Evolutionary conservation across 2,329 filamentous ascomycete genomes (phyloP), one percentile per base, ranked within the genome.

Genomic region (Paraconiothyrium sp.): DNA sequence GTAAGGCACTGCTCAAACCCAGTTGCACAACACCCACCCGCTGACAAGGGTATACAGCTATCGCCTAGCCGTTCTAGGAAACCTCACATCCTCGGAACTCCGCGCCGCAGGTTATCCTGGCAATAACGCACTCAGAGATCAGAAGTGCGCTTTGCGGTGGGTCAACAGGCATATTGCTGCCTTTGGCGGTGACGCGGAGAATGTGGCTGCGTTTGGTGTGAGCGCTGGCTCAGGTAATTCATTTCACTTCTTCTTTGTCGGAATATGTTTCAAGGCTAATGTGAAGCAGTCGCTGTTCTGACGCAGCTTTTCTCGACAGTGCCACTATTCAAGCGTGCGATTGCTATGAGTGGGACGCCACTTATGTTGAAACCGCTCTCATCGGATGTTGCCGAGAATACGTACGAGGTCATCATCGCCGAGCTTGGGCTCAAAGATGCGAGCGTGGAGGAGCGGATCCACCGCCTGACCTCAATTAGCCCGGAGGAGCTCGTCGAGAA

Each of bases 31-130:
- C 11, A 20, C 9, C 49, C 4, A 16, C 13, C 3, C 6, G 37
- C 37, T 27, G 37, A 57, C 11, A 57, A 35, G 2, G 4, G 9
- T 35, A 27, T 30, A 27, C 35, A 70, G 69, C 34, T 76, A 76
- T 49, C 71, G 73, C 4, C 68, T 76, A 14, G 69, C 67, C 14
- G 55, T 69, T 0, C 62, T 72, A 3, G 73, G 73, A 0, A 73
- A 72, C 57, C 50, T 85, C 50, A 82, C 83, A 6, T 84, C 83
- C 0, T 67, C 77, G n/a, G 83, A 83, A 41, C 72, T 86, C 20
- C 73, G 78, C 11, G 70, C 76, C 9, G 78, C 78, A 1, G 81
- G 79, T 3, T 64, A 72, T 54, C 64, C 66, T 3, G 63, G 69
- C 10, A 76, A 76, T 51, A 75, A 74, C 46, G 69, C 71, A 5